Base-by-base conservation (phyloP, 139 green algal species). In the Coccomyxa sp. region DNA sequence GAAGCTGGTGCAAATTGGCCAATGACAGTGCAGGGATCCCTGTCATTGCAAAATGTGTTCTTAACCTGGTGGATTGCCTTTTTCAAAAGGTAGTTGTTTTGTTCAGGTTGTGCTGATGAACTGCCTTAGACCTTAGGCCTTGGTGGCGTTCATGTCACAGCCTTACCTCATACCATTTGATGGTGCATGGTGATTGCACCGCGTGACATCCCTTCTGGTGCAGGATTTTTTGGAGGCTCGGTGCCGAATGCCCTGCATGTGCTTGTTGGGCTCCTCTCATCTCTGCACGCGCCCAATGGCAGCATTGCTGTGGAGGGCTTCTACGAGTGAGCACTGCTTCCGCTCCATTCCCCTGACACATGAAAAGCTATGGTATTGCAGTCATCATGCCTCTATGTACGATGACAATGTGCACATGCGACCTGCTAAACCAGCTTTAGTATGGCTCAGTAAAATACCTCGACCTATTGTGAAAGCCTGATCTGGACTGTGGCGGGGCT, bases 221-320 rank as follows among this genome's bases (percentile, higher is more conserved):
- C 79, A 81, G 93, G 93, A 58, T 86, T 90, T 76, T 87, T 89
- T 15, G 93, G 91, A 11, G 93, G 93, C 45, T 84, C 82, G 17
- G 86, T 93, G 1, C 82, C 90, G 81, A 96, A 96, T 82, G 67
- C 93, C 28, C 84, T 83, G 10, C 67, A 86, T 16, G 90, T 89
- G 31, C 86, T 96, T 67, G 78, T 90, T 0, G 76, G 87, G 23
- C 81, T 96, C 59, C 38, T 96, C 67, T 84, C 89, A n/a, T 85
- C 78, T 27, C 75, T 95, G 88, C 82, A 88, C n/a, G 57, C 87
- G 27, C 25, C 85, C 18, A 86, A 88, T 7, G 74, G 79, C 28
- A 76, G 23, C 12, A 81, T 96, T 1, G 38, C 83, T 3, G 84
- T 96, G 9, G 60, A 85, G 13, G 93, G 92, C 38, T 96, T 94